Evolutionary conservation across 352 stramenopile species (phyloP), one percentile per base, ranked within the genome.

Genomic region (Elongisporangium prolatum): DNA sequence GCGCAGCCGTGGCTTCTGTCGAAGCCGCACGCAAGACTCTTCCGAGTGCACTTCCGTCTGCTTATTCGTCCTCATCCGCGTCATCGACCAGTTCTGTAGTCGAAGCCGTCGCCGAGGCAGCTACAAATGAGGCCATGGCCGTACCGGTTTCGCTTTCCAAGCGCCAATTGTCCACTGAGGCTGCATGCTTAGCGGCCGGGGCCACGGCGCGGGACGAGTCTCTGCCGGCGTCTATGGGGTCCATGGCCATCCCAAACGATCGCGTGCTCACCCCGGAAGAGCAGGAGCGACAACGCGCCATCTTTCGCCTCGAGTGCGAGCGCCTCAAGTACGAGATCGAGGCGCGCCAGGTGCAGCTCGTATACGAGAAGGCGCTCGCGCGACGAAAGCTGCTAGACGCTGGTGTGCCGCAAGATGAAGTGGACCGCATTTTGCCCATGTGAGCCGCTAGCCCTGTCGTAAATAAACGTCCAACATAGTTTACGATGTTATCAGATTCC

Each of bases 301-400:
- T 84, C 24, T 81, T 81, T 62, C 69, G 79, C 22, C 63, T 84
- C 53, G 74, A 84, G 55, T 79, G 74, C 52, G 67, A 64, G 28
- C 72, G 72, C 44, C 71, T 79, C 56, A 69, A 84, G 60, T 67
- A 67, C 20, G 74, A 84, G 52, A 75, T 84, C 25, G 71, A 80
- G 56, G 74, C 67, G 10, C 75, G 61, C 51, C 76, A 84, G 28
- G 48, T 84, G 50, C 71, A 79, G 54, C 57, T 84, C 22, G 59
- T 79, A 57, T 37, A 81, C 37, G 74, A 84, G 56, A 84, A 84
- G 50, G 73, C 71, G 21, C 57, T 84, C 21, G 71, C 71, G 40
- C 63, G 74, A 47, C 80, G 80, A 58, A 75, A 71, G 51, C 52
- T 84, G 56, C 54, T 80, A 44, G 72, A 84, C 56, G 74, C 72